These are phyloP conservation scores for Cubamyces lactineus DNA, from an alignment of 768 basidiomycete species.

Conservation along the genomic window DNA sequence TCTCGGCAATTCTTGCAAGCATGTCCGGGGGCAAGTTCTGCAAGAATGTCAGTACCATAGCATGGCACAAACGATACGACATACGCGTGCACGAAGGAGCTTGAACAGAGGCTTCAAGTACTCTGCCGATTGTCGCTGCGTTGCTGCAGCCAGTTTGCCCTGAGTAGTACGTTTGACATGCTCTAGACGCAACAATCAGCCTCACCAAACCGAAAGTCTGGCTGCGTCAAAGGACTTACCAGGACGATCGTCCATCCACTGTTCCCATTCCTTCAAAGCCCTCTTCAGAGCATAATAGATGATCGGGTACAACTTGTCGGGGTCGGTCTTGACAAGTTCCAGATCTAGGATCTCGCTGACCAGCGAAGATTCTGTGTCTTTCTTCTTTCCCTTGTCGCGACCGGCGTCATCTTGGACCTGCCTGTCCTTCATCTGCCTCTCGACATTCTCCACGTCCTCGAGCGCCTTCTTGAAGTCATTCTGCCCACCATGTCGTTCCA, in stretches of 20 bases:
- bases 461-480: constrained; percentile 94
- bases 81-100: constrained; percentile 80
- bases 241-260: constrained; percentile 91
- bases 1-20: constrained; percentile 85
- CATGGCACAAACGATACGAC: not conserved
- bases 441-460: constrained; percentile 84
- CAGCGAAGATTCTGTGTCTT: constrained; percentile 41
- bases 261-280: constrained; percentile 94
- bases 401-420: constrained; percentile 38
- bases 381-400: constrained; percentile 64
- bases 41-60: constrained; percentile 1
- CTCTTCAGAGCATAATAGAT: constrained; percentile 96
- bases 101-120: constrained; percentile 98
- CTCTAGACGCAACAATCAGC: constrained; percentile 48
- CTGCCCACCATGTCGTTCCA: constrained; percentile 79
- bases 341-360: constrained; percentile 75
- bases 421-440: constrained; percentile 64
- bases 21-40: constrained; percentile 84
- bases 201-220: not conserved
- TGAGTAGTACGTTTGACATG: constrained; percentile 85
- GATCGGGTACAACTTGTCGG: constrained; percentile 93
- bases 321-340: constrained; percentile 81
- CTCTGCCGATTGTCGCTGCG: constrained; percentile 93
- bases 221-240: constrained; percentile 49
- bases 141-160: constrained; percentile 93